A percentile compares a stretch with the other conserved stretches of the same genome.
phyloP scores from a whole-genome alignment of 108 stramenopile species.

The Pseudonitzschia multistriata region DNA sequence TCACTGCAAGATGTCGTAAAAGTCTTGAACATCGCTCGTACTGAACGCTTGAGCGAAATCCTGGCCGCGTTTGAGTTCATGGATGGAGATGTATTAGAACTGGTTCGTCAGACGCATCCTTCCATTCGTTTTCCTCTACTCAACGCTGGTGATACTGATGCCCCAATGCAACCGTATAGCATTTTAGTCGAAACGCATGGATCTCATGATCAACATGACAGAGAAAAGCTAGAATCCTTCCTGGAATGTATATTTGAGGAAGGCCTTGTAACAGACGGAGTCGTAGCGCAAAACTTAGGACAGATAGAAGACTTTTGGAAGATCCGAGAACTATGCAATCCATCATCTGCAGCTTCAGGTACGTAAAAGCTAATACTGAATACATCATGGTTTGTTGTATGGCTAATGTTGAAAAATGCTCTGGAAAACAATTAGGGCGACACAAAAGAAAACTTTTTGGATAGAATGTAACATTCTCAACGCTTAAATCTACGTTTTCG shows the following conservation, averaged over 20 bases:
- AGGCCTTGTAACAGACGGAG: slow-evolving; percentile 67
- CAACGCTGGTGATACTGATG: background rate
- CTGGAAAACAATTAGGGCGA: too few species aligned
- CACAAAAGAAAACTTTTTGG: background rate
- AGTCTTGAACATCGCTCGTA: slow-evolving; percentile 60
- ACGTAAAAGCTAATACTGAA: background rate
- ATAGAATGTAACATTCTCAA: background rate
- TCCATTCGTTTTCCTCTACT: slow-evolving; percentile 9
- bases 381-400: background rate
- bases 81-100: slow-evolving; percentile 63
- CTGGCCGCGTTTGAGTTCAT: slow-evolving; percentile 92
- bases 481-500: background rate
- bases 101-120: slow-evolving; percentile 36
- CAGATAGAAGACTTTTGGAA: slow-evolving; percentile 76
- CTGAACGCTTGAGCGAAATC: slow-evolving; percentile 69
- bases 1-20: slow-evolving; percentile 58
- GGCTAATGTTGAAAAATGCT: background rate
- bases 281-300: slow-evolving; percentile 75
- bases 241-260: slow-evolving; percentile 58
- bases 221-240: slow-evolving; percentile 82
- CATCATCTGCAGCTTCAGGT: slow-evolving; percentile 34
- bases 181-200: slow-evolving; percentile 92
- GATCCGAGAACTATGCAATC: slow-evolving; percentile 76
- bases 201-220: slow-evolving; percentile 74
- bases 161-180: slow-evolving; percentile 40